Evolutionary conservation across 805 yeast species (phyloP).

Genomic region (Yueomyces sp.): DNA sequence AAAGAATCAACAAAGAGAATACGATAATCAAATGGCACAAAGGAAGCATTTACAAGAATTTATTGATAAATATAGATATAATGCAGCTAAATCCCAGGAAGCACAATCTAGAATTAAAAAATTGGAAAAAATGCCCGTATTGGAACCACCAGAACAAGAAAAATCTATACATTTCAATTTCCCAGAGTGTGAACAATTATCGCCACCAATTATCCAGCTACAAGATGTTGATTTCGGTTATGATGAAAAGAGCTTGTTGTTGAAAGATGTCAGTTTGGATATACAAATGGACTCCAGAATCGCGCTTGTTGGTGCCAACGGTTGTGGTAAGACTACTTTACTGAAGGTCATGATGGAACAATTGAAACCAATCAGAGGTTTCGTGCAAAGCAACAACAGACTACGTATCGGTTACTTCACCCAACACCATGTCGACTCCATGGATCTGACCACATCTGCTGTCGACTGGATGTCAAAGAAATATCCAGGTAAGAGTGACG

Average conservation of each 20-base stretch:
- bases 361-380: slow-evolving; percentile 63
- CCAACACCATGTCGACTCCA: slow-evolving; percentile 96
- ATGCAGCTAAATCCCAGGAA: slow-evolving; percentile 94
- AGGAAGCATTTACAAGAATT: slow-evolving; percentile 88
- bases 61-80: slow-evolving; percentile 92
- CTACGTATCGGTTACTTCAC: slow-evolving; percentile 94
- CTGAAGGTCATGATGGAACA: slow-evolving; percentile 75
- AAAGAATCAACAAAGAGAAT: slow-evolving; percentile 86
- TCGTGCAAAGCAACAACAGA: slow-evolving; percentile 68
- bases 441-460: slow-evolving; percentile 77
- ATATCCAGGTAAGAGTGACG: slow-evolving; percentile 89
- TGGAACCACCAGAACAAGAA: slow-evolving; percentile 93
- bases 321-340: slow-evolving; percentile 97
- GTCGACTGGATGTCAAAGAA: slow-evolving; percentile 87
- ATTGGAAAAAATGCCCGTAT: slow-evolving; percentile 81
- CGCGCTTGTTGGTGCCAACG: slow-evolving; percentile 97
- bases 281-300: slow-evolving; percentile 90
- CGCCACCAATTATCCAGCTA: slow-evolving; percentile 88
- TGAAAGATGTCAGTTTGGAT: slow-evolving; percentile 72
- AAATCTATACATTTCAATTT: slow-evolving; percentile 72
- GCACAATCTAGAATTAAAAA: slow-evolving; percentile 97
- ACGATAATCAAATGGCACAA: slow-evolving; percentile 93
- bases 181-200: slow-evolving; percentile 86
- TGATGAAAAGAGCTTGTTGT: slow-evolving; percentile 44
- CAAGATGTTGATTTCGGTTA: slow-evolving; percentile 84